Evolutionary conservation across 169 alveolate species (phyloP).

Genomic region (Babesia divergens): DNA sequence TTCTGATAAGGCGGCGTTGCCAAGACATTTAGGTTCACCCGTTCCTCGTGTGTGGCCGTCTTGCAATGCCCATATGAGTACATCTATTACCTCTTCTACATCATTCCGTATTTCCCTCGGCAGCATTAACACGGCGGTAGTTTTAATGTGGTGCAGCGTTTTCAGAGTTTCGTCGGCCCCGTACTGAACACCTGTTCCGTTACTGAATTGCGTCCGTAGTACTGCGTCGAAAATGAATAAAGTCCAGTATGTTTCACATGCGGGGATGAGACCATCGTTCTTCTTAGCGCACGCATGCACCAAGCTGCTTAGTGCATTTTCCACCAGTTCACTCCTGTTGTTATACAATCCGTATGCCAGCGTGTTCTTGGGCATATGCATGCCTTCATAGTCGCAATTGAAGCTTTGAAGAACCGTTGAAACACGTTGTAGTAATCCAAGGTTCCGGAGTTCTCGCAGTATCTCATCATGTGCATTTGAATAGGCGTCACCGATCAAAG

Average conservation of each 20-base stretch:
- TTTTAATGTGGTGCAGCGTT: not conserved
- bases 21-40: not conserved
- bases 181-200: not conserved
- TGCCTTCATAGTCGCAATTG: not conserved
- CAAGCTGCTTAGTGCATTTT: conserved; percentile 4
- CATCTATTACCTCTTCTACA: not conserved
- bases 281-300: not conserved
- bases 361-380: not conserved
- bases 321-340: not conserved
- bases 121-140: not conserved
- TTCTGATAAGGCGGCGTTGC: not conserved
- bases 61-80: not conserved
- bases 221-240: not conserved
- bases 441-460: not conserved
- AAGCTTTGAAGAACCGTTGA: not conserved
- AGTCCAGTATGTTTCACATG: conserved; percentile 3
- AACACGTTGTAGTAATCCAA: conserved; percentile 9
- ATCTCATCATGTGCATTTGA: not conserved
- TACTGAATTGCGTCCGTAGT: not conserved
- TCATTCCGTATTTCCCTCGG: conserved; percentile 8
- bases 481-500: not conserved
- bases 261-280: not conserved
- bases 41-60: not conserved
- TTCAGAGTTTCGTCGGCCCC: not conserved
- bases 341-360: not conserved